Conservation (phyloP, 352 stramenopile species). For the Phytophthora litchii region DNA sequence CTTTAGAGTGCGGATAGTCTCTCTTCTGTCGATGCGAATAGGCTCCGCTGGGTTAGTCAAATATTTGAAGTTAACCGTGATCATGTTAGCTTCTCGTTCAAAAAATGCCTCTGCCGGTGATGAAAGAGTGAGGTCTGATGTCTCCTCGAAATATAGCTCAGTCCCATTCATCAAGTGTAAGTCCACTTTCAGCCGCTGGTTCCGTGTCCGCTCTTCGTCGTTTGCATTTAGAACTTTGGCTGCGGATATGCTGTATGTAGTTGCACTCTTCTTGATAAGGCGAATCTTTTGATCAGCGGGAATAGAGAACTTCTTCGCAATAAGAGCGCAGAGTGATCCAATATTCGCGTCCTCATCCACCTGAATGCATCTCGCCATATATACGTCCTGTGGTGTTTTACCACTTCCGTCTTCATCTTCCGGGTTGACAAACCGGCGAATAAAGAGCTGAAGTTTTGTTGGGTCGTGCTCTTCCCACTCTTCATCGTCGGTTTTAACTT, state of each 20-base stretch:
- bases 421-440: constrained; percentile 59
- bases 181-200: constrained; percentile 61
- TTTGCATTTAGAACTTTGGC: constrained; percentile 73
- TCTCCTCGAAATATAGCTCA: constrained; percentile 82
- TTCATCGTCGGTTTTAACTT: constrained; percentile 65
- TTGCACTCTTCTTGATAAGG: constrained; percentile 72
- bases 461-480: constrained; percentile 71
- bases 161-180: constrained; percentile 70
- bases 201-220: constrained; percentile 45
- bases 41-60: constrained; percentile 43
- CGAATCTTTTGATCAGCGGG: constrained; percentile 46
- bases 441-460: constrained; percentile 72
- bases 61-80: constrained; percentile 79
- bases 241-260: constrained; percentile 64
- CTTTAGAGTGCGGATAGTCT: constrained; percentile 69
- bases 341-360: constrained; percentile 68
- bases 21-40: constrained; percentile 75
- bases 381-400: constrained; percentile 4
- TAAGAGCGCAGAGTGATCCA: constrained; percentile 46
- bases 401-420: constrained; percentile 6
- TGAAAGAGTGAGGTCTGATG: constrained; percentile 40
- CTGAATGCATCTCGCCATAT: constrained; percentile 68
- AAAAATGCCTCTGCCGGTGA: constrained; percentile 71
- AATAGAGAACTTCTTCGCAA: constrained; percentile 65
- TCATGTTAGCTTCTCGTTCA: constrained; percentile 81